Base-by-base conservation (phyloP, 306 rosid genomes). In the Cicer bijugum region DNA sequence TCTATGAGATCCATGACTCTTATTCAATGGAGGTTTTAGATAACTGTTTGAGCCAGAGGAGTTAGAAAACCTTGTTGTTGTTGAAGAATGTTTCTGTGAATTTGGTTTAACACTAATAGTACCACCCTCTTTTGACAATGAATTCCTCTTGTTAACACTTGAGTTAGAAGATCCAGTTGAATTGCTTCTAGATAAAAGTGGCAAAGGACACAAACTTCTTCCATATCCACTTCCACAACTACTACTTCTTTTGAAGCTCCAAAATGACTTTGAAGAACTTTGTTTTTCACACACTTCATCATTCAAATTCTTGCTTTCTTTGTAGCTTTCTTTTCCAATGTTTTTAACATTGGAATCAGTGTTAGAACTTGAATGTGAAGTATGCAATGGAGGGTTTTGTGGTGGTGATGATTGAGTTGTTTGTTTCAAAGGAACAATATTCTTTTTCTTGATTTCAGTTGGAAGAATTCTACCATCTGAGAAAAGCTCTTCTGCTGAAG, bases 401-500 rank as follows among this genome's bases (percentile, higher is more conserved):
- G 53, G 65, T 12, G 75, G 9, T 37, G 69, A 40, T 15, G 11
- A 76, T 56, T 69, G 85, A 44, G 69, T 74, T 14, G 37, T 48
- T 43, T 11, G 85, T 15, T 75, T 80, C n/a, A 63, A 12, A 19
- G 77, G 81, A 7, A 69, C 69, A 7, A 35, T n/a, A 43, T 19
- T 70, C 37, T 72, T 91, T 69, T 75, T 88, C 90, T 87, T 90
- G 75, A 90, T 78, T 80, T 89, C 81, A 37, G 84, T 65, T 0
- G 98, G 90, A 12, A 90, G 83, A 33, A 92, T 85, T 78, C 87
- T 92, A 9, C 98, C 98, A 23, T 79, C 87, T 0, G 87, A 89
- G 89, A 92, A 92, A 80, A 92, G 90, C 76, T 92, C 98, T 6
- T 89, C 98, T 0, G 98, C 98, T 1, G 97, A 84, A 35, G 89